phyloP scores from a whole-genome alignment of 345 rosid genomes.

The Moricandia arvensis region DNA sequence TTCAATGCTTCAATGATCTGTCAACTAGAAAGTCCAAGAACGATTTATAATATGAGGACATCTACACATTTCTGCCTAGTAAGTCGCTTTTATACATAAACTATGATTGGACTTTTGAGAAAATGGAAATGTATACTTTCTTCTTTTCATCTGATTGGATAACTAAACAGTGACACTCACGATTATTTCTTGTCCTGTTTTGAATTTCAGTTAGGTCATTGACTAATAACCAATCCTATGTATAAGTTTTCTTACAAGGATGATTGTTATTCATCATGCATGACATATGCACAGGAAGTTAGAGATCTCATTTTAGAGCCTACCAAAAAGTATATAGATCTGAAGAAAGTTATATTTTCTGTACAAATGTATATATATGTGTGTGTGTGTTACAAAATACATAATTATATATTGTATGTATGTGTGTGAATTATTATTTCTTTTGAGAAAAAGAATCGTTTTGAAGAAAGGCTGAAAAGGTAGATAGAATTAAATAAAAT shows the following conservation, averaged over 20 bases:
- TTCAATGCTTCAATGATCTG: conserved; percentile 21
- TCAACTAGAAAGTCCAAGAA: conserved; percentile 29
- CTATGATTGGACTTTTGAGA: conserved; percentile 24
- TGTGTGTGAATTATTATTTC: neutral
- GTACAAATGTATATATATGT: neutral
- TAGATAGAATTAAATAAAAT: neutral
- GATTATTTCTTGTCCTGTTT: conserved; percentile 12
- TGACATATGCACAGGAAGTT: conserved; percentile 9
- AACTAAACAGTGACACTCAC: conserved; percentile 35
- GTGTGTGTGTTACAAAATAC: no score
- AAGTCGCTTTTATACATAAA: conserved; percentile 10
- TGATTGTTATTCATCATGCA: conserved; percentile 3
- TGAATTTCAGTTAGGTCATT: conserved; percentile 3
- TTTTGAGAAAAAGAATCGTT: neutral
- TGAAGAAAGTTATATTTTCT: neutral
- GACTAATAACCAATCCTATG: conserved; percentile 1
- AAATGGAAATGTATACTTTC: conserved; percentile 12
- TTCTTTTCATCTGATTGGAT: conserved; percentile 29
- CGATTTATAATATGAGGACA: conserved; percentile 11
- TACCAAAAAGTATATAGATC: neutral
- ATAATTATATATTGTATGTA: no score
- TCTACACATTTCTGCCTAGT: neutral
- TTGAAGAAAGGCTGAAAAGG: neutral
- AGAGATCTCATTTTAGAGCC: neutral
- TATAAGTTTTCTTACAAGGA: neutral